A percentile compares a stretch with the other conserved stretches of the same genome.
Evolutionary conservation across 352 stramenopile genomes (phyloP).

Genomic region (Plasmopara viticola): DNA sequence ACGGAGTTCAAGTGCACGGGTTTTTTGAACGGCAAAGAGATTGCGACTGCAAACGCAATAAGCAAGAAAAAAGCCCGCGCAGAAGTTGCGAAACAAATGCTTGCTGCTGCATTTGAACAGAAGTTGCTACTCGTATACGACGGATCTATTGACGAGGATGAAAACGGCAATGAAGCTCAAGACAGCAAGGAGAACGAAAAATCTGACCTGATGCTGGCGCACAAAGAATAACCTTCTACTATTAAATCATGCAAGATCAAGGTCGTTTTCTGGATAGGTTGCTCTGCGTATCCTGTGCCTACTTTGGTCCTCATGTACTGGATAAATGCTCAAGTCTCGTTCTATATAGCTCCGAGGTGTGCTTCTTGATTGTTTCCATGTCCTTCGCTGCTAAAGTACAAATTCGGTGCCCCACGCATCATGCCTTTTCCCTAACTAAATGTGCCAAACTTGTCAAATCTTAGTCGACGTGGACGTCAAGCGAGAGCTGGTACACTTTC

Average conservation of each 20-base stretch:
- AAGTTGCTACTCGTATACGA: constrained; percentile 37
- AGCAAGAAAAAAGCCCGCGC: constrained; percentile 83
- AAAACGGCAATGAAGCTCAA: constrained; percentile 2
- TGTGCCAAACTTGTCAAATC: constrained; percentile 1
- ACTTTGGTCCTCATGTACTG: background rate
- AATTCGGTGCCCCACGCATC: constrained; percentile 13
- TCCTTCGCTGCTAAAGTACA: constrained; percentile 44
- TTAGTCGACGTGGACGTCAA: constrained; percentile 80
- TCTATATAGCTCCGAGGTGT: constrained; percentile 20
- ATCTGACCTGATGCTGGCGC: constrained; percentile 8
- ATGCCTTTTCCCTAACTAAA: constrained; percentile 10
- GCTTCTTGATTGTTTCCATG: constrained; percentile 3
- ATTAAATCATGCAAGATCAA: constrained; percentile 15
- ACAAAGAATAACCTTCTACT: constrained; percentile 18
- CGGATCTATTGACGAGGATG: constrained; percentile 20
- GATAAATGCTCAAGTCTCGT: constrained; percentile 22
- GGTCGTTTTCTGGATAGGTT: background rate
- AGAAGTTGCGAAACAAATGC: constrained; percentile 50
- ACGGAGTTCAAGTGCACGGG: constrained; percentile 50
- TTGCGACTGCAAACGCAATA: constrained; percentile 31
- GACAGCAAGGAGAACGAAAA: background rate
- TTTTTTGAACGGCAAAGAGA: constrained; percentile 38
- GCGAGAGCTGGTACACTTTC: constrained; percentile 85
- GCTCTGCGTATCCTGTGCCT: background rate
- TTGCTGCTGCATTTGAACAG: constrained; percentile 71